Conservation (phyloP, 1,284 basidiomycete species). For the Cryptococcus sp. region DNA sequence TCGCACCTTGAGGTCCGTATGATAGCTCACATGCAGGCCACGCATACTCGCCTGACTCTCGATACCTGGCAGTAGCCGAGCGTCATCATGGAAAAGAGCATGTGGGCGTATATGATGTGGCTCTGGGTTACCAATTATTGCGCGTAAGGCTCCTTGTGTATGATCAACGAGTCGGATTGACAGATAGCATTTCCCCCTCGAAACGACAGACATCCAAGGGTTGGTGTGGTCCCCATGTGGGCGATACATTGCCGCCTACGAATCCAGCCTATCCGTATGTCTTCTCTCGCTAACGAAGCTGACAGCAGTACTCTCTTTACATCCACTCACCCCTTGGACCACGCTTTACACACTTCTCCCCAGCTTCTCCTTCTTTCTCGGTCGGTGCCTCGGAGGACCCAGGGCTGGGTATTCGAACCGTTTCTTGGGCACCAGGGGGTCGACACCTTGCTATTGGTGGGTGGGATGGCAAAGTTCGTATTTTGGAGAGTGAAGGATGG, state of each 20-base stretch:
- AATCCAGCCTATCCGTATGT: slow-evolving; percentile 69
- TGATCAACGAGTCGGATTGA: neutral
- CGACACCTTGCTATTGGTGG: slow-evolving; percentile 71
- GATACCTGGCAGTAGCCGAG: slow-evolving; percentile 76
- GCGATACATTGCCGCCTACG: slow-evolving; percentile 74
- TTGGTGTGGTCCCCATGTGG: slow-evolving; percentile 77
- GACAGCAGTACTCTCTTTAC: slow-evolving; percentile 68
- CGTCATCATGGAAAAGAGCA: slow-evolving; percentile 80
- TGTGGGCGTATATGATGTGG: slow-evolving; percentile 71
- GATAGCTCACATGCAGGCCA: slow-evolving; percentile 54
- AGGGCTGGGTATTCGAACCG: slow-evolving; percentile 68
- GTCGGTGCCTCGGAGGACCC: slow-evolving; percentile 55
- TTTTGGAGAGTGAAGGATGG: slow-evolving; percentile 75
- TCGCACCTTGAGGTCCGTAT: neutral
- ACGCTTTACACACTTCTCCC: slow-evolving; percentile 57
- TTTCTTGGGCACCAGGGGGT: slow-evolving; percentile 77
- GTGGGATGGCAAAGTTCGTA: slow-evolving; percentile 79
- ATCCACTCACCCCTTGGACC: slow-evolving; percentile 69
- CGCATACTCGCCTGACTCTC: slow-evolving; percentile 69
- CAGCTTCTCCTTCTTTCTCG: slow-evolving; percentile 8
- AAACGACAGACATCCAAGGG: slow-evolving; percentile 67
- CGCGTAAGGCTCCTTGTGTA: slow-evolving; percentile 54
- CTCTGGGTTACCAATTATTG: slow-evolving; percentile 64
- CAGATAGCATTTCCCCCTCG: slow-evolving; percentile 70
- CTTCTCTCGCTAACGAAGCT: neutral